Percentiles rank a stretch among this genome's conserved stretches.
These are phyloP conservation scores for Aureobasidium uvarum DNA, from an alignment of 2,329 filamentous ascomycete genomes.

Conservation along the genomic window DNA sequence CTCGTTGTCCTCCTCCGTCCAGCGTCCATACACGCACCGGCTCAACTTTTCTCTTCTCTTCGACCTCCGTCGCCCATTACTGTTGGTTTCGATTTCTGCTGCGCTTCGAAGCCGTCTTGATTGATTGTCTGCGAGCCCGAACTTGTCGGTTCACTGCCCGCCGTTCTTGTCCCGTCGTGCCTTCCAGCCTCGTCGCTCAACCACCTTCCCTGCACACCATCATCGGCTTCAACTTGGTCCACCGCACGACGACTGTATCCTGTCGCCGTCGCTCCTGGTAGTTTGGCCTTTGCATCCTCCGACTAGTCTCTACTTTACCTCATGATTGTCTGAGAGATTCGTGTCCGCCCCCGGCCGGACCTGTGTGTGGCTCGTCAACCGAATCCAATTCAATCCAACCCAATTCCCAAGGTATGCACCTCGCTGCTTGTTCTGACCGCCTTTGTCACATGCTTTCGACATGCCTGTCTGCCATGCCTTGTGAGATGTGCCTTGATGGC, in stretches of 20 bases:
- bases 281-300: constrained; percentile 9
- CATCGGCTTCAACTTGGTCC: background rate
- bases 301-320: background rate
- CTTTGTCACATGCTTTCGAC: background rate
- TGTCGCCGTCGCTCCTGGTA: constrained; percentile 12
- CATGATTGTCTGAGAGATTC: constrained; percentile 23
- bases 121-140: constrained; percentile 19
- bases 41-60: constrained; percentile 20
- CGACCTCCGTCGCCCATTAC: constrained; percentile 9
- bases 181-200: constrained; percentile 5
- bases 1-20: constrained; percentile 18
- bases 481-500: background rate
- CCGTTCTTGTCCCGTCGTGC: constrained; percentile 16
- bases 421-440: constrained; percentile 18
- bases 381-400: constrained; percentile 11
- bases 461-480: constrained; percentile 3
- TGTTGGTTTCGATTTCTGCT: constrained; percentile 17
- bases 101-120: constrained; percentile 13
- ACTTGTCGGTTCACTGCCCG: background rate
- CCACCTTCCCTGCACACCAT: constrained; percentile 10
- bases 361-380: constrained; percentile 25
- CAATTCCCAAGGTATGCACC: constrained; percentile 21
- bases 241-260: background rate
- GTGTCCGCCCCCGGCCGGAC: constrained; percentile 26
- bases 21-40: constrained; percentile 15